Base-by-base conservation (phyloP, 2,329 filamentous ascomycete genomes). In the Apiospora kogelbergensis region DNA sequence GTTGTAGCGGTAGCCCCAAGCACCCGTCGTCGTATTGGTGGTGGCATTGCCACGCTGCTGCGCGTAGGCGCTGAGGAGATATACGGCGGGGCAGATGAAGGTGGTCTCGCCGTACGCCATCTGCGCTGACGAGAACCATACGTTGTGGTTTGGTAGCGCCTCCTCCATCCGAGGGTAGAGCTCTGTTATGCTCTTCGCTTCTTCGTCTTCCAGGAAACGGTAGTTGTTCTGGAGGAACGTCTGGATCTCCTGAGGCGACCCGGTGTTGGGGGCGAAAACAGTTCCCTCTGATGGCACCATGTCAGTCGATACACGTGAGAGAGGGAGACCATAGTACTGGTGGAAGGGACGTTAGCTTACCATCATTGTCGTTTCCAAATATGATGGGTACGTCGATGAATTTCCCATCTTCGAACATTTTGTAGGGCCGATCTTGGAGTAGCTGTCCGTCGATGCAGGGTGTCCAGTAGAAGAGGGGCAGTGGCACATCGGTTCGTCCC, bases 1-100 rank as follows among this genome's bases (percentile, higher is more conserved):
- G 76, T 86, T 82, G 79, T 83, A 87, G 46, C 81, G 82, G 76
- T 87, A 88, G 33, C 80, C 79, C 80, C 83, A 88, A 20, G 80
- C 72, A 53, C 66, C 69, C 7, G 73, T 9, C 17, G 30, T 15
- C n/a, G 66, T n/a, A 4, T 26, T 80, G 77, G 15, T 73, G 69
- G 1, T 73, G 74, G 85, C 84, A 44, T 74, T 73, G 30, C 86
- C 76, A 81, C 81, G 79, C 87, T 57, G 48, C 33, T 68, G n/a
- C n/a, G 69, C 45, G 10, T 80, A 76, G 40, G 77, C 76, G 68
- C 79, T 73, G 66, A 85, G 78, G 68, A 86, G 73, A 66, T 72
- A 71, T 2, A 70, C 65, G 9, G 68, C 70, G 3, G 78, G 78
- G 42, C 78, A 79, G 46, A 74, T 75, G 53, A 79, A 78, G 4